phyloP scores from a whole-genome alignment of 768 basidiomycete genomes.

The Agaricus subrufescens region DNA sequence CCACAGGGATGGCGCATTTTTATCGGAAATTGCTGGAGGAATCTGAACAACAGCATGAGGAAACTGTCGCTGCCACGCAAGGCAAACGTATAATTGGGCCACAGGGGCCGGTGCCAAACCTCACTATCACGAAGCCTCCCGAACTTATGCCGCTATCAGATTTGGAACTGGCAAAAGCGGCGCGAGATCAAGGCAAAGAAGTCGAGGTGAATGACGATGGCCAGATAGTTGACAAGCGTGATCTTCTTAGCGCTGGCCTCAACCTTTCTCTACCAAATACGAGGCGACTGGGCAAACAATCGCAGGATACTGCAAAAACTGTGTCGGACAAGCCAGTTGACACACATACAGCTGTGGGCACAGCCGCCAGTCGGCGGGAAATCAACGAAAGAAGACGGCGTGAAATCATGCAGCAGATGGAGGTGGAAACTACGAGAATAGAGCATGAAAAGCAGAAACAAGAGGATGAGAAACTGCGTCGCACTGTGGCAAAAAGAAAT shows the following conservation, averaged over 20 bases:
- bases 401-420: conserved; percentile 77
- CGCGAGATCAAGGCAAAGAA: conserved; percentile 70
- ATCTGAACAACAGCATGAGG: conserved; percentile 78
- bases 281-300: conserved; percentile 53
- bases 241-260: conserved; percentile 85
- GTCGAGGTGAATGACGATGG: conserved; percentile 97
- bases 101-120: conserved; percentile 55
- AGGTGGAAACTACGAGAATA: conserved; percentile 62
- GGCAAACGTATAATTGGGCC: conserved; percentile 59
- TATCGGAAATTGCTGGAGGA: conserved; percentile 77
- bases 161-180: conserved; percentile 64
- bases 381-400: conserved; percentile 78
- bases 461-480: conserved; percentile 61
- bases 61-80: conserved; percentile 71
- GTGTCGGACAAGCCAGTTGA: conserved; percentile 27
- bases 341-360: conserved; percentile 75
- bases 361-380: conserved; percentile 74
- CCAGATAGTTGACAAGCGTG: conserved; percentile 94
- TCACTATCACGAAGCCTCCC: conserved; percentile 73
- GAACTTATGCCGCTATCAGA: conserved; percentile 65
- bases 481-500: conserved; percentile 71
- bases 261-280: conserved; percentile 87
- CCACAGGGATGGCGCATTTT: conserved; percentile 83
- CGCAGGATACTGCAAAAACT: conserved; percentile 17
- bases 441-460: conserved; percentile 50